Evolutionary conservation across 768 basidiomycete species (phyloP), one percentile per base, ranked within the genome.

Genomic region (Phlegmacium glaucopus): DNA sequence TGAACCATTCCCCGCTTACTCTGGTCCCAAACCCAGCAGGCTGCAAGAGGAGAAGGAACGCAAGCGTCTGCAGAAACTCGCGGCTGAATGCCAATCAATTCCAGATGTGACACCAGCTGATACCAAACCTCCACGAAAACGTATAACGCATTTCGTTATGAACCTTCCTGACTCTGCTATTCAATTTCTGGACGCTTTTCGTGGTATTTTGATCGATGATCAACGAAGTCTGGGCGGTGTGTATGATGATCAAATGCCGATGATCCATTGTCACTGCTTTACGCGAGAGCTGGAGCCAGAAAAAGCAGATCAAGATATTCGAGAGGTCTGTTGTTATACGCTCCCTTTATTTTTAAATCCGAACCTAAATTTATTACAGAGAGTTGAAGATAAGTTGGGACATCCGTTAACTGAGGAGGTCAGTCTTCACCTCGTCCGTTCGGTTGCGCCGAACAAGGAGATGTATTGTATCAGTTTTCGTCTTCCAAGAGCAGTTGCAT

Each of bases 391-490:
- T 45, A 74, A 70, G 54, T 67, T 96, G 26, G 84, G 82, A 26
- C 62, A 73, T 54, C 44, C 67, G 30, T 57, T 95, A 44, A 67
- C 70, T 11, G 68, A 71, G 9, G 76, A 79, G 17, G 70, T 74
- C 32, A 63, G 65, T 11, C 62, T 91, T 7, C 85, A 92, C 58
- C 76, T 84, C 54, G 94, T 99, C 41, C 84, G 96, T 46, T 86
- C 87, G 9, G 96, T 98, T 9, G 93, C 96, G 1, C 95, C 95
- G 6, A 88, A 83, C 67, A 98, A 99, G 69, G 87, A 93, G 59
- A 97, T 98, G 95, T 98, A 94, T 65, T 94, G 95, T 66, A 79
- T 99, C 45, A 87, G 87, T 64, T 98, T 99, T 75, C 64, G 71
- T 15, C 64, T 70, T 28, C 70, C 72, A 29, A 53, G 60, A 25